A percentile compares a stretch with the other conserved stretches of the same genome.
Conservation (phyloP, 2,329 filamentous ascomycete species). For the Pseudocercospora pini-densiflorae region DNA sequence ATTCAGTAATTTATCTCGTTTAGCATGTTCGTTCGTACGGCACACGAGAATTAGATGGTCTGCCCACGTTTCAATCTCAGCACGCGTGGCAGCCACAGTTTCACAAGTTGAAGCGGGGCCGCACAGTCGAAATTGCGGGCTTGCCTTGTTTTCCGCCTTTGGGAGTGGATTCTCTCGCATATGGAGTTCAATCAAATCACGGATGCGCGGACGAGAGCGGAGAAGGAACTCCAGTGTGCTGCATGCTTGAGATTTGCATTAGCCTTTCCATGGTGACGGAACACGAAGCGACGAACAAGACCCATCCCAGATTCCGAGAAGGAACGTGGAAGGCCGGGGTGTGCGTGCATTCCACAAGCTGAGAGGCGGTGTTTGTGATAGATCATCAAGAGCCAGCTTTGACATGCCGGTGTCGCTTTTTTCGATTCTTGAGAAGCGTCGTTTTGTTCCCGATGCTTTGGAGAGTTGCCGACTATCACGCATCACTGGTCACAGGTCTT, state of each 20-base stretch:
- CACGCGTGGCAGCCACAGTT: conserved; percentile 1
- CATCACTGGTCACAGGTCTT: neutral
- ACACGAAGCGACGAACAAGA: conserved; percentile 1
- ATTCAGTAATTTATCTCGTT: neutral
- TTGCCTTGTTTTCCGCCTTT: no score
- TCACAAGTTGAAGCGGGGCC: neutral
- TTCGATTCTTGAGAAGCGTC: neutral
- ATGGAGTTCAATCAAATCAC: no score
- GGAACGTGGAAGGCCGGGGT: neutral
- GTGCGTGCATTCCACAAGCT: neutral
- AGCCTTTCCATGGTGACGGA: conserved; percentile 1
- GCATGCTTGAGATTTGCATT: neutral
- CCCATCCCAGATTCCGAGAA: neutral
- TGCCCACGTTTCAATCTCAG: neutral
- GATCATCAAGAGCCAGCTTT: neutral
- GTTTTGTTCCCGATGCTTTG: neutral
- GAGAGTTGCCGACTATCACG: neutral
- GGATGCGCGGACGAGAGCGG: neutral
- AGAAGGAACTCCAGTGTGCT: neutral
- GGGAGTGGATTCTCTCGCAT: no score
- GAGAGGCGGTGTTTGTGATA: neutral
- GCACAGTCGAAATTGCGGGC: neutral
- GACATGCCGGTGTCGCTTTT: neutral
- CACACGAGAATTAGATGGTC: neutral
- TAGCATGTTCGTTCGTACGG: neutral